Evolutionary conservation across 176 grass and related monocot species (phyloP).

Genomic region (Avena sativa): DNA sequence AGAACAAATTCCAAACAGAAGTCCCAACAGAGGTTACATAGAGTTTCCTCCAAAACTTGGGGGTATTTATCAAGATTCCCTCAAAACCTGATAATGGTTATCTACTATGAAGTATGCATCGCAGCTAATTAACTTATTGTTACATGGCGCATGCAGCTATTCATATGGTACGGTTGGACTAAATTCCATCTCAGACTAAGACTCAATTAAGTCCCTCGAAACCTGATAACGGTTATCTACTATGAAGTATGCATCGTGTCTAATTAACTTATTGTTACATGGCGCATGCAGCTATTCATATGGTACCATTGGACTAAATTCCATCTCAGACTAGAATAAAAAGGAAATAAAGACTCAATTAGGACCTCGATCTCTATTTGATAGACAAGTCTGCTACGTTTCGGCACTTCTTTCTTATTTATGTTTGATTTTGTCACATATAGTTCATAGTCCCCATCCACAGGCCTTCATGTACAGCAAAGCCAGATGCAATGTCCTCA

Average conservation of each 20-base stretch:
- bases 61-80: neutral
- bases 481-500: neutral
- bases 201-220: neutral
- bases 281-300: neutral
- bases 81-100: neutral
- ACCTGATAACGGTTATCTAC: neutral
- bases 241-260: neutral
- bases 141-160: neutral
- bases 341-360: neutral
- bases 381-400: neutral
- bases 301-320: neutral
- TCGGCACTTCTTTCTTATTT: neutral
- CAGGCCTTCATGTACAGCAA: neutral
- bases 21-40: neutral
- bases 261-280: slow-evolving; percentile 1
- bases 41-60: neutral
- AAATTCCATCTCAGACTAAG: neutral
- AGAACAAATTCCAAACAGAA: neutral
- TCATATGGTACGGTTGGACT: neutral
- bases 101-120: neutral
- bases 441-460: neutral
- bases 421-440: neutral
- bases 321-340: neutral
- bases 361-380: neutral
- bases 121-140: neutral